Percentiles rank a stretch among this genome's conserved stretches.
These are phyloP conservation scores for Solanum tarijense DNA, from an alignment of 257 asterid species.

Conservation along the genomic window DNA sequence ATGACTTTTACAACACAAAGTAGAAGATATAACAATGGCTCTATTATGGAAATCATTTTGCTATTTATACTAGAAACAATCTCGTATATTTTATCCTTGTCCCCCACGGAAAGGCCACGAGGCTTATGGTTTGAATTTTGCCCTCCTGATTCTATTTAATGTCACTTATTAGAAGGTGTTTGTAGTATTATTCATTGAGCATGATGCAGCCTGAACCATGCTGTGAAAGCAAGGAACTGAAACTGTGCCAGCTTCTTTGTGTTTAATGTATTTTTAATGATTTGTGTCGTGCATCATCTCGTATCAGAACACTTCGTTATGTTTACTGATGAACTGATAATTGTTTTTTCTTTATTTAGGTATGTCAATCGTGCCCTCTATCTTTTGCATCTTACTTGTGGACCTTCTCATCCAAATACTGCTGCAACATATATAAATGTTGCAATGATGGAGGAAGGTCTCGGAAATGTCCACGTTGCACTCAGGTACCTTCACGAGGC, in stretches of 20 bases:
- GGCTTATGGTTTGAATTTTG: not conserved
- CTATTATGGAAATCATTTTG: not conserved
- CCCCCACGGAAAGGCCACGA: not conserved
- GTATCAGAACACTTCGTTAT: not conserved
- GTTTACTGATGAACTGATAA: not conserved
- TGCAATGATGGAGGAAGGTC: slow-evolving; percentile 99
- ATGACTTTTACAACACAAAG: not conserved
- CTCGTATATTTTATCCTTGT: not conserved
- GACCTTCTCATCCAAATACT: slow-evolving; percentile 96
- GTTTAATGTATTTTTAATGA: not conserved
- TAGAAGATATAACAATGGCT: not conserved
- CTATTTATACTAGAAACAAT: not conserved
- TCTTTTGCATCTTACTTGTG: slow-evolving; percentile 96
- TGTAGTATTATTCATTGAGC: not conserved
- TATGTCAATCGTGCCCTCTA: slow-evolving; percentile 95
- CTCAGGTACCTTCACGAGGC: slow-evolving; percentile 98
- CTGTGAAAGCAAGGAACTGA: not conserved
- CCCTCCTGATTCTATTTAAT: not conserved
- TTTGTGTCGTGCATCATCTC: not conserved
- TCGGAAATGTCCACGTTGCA: slow-evolving; percentile 98
- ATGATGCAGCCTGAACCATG: not conserved
- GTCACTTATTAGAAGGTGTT: not conserved
- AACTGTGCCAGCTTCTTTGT: not conserved
- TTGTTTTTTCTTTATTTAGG: slow-evolving; percentile 27
- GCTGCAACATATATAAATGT: slow-evolving; percentile 98